Percentiles rank a stretch among this genome's conserved stretches.
These are phyloP conservation scores for Kluyveromyces nonfermentans DNA, from an alignment of 805 yeast genomes.

Conservation along the genomic window DNA sequence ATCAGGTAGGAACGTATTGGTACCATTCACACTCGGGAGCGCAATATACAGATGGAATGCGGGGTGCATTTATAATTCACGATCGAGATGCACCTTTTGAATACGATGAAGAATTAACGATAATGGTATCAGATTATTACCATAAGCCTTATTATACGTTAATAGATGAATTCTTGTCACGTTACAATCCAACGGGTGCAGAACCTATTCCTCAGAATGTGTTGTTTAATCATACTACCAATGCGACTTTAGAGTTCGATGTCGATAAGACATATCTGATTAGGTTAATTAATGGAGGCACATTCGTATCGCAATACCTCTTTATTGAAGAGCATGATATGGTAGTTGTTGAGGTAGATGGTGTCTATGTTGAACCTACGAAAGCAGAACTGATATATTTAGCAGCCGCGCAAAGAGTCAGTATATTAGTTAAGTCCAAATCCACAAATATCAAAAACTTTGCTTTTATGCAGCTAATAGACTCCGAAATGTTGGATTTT, in stretches of 20 bases:
- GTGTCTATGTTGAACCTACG: constrained; percentile 53
- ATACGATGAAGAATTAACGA: constrained; percentile 52
- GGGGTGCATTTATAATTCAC: constrained; percentile 60
- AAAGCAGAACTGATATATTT: constrained; percentile 48
- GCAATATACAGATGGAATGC: constrained; percentile 70
- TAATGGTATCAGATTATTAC: constrained; percentile 57
- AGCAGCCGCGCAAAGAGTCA: constrained; percentile 75
- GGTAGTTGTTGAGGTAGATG: constrained; percentile 67
- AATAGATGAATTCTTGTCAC: constrained; percentile 39
- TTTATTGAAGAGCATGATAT: constrained; percentile 63
- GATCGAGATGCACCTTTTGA: constrained; percentile 46
- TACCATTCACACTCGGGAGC: constrained; percentile 73
- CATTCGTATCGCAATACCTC: constrained; percentile 65
- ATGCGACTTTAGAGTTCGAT: constrained; percentile 45
- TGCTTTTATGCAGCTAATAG: constrained; percentile 54
- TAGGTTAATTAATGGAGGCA: constrained; percentile 57
- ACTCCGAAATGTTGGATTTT: constrained; percentile 58
- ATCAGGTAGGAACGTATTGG: constrained; percentile 76
- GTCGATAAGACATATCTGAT: constrained; percentile 55
- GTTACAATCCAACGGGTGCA: constrained; percentile 77
- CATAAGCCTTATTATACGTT: constrained; percentile 44
- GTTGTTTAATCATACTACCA: constrained; percentile 56
- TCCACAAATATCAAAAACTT: constrained; percentile 36
- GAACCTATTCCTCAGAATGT: constrained; percentile 70
- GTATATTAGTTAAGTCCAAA: constrained; percentile 57